Evolutionary conservation across 306 rosid genomes (phyloP), one percentile per base, ranked within the genome.

Genomic region (Vigna hirtella): DNA sequence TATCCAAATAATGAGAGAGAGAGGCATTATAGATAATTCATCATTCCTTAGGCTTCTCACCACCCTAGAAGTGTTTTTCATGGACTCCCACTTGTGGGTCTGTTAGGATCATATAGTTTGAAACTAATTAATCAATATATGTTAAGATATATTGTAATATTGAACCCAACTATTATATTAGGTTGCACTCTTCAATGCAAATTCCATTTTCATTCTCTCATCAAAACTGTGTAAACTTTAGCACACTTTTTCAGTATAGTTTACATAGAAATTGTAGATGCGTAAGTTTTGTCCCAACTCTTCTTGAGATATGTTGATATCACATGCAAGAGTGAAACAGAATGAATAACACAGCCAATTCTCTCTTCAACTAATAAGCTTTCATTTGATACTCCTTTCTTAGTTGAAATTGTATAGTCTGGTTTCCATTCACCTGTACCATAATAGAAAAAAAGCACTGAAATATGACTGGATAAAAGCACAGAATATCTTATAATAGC

Each of bases 151-250:
- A 15, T n/a, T 16, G 57, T 6, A 13, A 16, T 16, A 7, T 11
- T n/a, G 10, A 51, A n/a, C 57, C 10, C 57, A 51, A 6, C 9
- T n/a, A 5, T 16, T 51, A 51, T n/a, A 49, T 55, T 18, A 18
- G 6, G 6, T 20, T 55, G 61, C 20, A 4, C 16, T 22, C 34
- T 56, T 56, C 32, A 22, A 22, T 10, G 8, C 4, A 5, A 58
- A 7, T 26, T 58, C 65, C 65, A 24, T 58, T 58, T 58, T 58
- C 65, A 58, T 58, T 26, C 38, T 24, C 17, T 58, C 65, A 11
- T 26, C 17, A 58, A 12, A 58, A 58, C 36, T 22, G 3, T 24
- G 26, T 11, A 22, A 11, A 57, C 38, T 61, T 28, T 6, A 0
- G 43, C 0, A 17, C 15, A 63, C 14, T 62, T 63, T 1, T n/a